These are phyloP conservation scores for Xylariaceae sp. DNA, from an alignment of 2,329 filamentous ascomycete genomes.

Conservation along the genomic window DNA sequence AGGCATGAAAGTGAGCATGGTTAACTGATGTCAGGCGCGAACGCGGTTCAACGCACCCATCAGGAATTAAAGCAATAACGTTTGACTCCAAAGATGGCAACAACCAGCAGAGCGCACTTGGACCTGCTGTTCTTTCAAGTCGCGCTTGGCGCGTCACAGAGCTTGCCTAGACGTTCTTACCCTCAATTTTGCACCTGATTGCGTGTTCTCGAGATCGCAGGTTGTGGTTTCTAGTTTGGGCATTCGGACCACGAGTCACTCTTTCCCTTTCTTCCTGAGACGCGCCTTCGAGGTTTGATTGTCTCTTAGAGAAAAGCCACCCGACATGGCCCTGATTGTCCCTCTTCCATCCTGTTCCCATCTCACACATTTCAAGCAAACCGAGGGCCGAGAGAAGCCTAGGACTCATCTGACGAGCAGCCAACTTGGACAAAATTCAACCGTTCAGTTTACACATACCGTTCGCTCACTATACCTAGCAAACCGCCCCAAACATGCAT, in stretches of 20 bases:
- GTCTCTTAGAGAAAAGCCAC: neutral
- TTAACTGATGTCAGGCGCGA: neutral
- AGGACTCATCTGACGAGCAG: neutral
- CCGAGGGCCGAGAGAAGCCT: neutral
- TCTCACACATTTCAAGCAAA: neutral
- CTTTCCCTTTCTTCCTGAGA: neutral
- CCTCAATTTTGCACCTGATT: neutral
- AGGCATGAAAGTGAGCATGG: too few relatives aligned
- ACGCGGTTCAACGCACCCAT: neutral
- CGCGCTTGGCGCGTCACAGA: neutral
- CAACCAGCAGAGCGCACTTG: neutral
- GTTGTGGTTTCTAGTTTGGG: conserved; percentile 2
- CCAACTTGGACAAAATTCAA: conserved; percentile 6
- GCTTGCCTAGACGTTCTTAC: neutral
- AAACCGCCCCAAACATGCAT: conserved; percentile 16
- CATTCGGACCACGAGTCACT: neutral
- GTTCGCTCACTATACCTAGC: neutral
- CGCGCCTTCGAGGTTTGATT: neutral
- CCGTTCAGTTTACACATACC: neutral
- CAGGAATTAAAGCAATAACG: neutral
- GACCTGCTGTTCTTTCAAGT: neutral
- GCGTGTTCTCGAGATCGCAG: neutral
- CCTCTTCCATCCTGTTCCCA: conserved; percentile 1
- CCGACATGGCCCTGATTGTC: neutral
- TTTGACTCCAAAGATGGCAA: neutral